Percentiles rank a stretch among this genome's conserved stretches.
Conservation (phyloP, 805 yeast genomes). For the Saitoella complicata region DNA sequence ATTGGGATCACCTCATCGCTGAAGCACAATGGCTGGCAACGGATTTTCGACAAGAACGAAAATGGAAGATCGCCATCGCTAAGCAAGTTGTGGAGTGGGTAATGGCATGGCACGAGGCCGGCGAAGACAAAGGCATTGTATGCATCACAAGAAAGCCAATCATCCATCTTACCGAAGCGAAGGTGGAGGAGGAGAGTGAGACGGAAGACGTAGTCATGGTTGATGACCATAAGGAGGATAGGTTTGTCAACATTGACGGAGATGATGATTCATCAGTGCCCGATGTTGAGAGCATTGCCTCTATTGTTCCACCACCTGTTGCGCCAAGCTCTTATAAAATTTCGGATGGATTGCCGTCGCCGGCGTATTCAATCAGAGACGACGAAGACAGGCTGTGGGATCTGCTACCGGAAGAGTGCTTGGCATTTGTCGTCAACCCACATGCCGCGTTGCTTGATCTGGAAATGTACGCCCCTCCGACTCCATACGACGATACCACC, state of each 20-base stretch:
- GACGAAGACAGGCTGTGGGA: too few species aligned
- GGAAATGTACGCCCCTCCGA: conserved; percentile 6
- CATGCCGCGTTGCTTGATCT: not conserved
- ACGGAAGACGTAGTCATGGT: not conserved
- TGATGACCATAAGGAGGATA: too few species aligned
- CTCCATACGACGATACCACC: conserved; percentile 4
- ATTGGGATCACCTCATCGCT: conserved; percentile 56
- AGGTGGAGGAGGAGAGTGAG: conserved; percentile 8
- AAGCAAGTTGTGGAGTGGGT: conserved; percentile 55
- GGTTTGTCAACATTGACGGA: too few species aligned
- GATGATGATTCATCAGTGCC: too few species aligned
- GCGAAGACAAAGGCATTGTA: conserved; percentile 4
- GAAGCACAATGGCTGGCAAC: conserved; percentile 77
- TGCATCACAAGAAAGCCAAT: conserved; percentile 34
- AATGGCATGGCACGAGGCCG: conserved; percentile 35
- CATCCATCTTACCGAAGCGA: conserved; percentile 15
- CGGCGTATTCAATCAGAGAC: too few species aligned
- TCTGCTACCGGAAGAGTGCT: too few species aligned
- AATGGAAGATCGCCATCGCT: conserved; percentile 56
- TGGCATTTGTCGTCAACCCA: too few species aligned
- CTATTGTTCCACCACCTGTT: too few species aligned
- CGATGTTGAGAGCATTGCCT: too few species aligned
- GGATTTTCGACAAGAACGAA: conserved; percentile 56
- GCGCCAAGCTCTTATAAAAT: too few species aligned
- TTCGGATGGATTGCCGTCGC: too few species aligned